Base-by-base conservation (phyloP, 306 rosid species). In the Sindora glabra region DNA sequence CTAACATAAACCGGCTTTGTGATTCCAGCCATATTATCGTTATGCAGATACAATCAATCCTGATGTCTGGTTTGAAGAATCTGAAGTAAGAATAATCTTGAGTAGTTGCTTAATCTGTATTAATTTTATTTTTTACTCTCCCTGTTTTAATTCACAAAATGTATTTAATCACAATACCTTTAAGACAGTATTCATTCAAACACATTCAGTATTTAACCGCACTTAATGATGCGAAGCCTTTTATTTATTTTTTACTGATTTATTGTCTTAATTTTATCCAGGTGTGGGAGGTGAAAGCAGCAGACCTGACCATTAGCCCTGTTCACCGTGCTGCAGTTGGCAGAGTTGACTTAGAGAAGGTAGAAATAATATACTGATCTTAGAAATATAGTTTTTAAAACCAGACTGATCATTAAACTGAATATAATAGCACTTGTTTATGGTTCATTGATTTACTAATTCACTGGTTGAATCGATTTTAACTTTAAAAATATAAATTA, bases 211-310 rank as follows among this genome's bases (percentile, higher is more conserved):
- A n/a, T n/a, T n/a, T n/a, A n/a, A n/a, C n/a, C n/a, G n/a, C n/a
- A n/a, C n/a, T n/a, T n/a, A n/a, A n/a, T n/a, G n/a, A n/a, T n/a
- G n/a, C n/a, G 5, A 29, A 2, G 8, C 34, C 2, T 1, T 29
- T 29, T 29, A 4, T 29, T 29, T 9, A 4, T 29, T 29, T 9
- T 29, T 29, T 29, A 29, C 34, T 29, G 34, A n/a, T n/a, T 29
- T 29, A 29, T 6, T 29, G 34, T 29, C 8, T 29, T 29, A 9
- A 4, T 29, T 27, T 57, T 67, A 49, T 70, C 12, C 63, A 92
- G 98, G 96, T 92, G 65, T 89, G 99, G 96, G 96, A 83, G 77
- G 96, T 92, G 61, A 92, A 84, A 77, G 96, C 96, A 39, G 99
- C 99, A 29, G 99, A 92, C 59, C 71, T 92, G 82, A 89, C 96